These are phyloP conservation scores for Tolypocladium nubicola DNA, from an alignment of 2,329 filamentous ascomycete genomes.

Conservation along the genomic window DNA sequence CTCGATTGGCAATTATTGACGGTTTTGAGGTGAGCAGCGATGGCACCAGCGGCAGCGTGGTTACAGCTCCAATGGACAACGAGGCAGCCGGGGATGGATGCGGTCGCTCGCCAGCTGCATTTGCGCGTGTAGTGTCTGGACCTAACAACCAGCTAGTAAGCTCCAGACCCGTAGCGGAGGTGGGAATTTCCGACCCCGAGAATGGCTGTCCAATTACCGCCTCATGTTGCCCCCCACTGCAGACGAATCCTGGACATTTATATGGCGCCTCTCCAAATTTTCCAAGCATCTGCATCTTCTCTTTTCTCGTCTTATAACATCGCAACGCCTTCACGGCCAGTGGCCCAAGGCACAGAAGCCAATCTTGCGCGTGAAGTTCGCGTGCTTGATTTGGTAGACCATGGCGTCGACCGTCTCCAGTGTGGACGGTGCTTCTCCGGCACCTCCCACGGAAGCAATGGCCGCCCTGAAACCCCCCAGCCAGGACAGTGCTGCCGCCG, in stretches of 20 bases:
- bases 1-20: not conserved
- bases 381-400: not conserved
- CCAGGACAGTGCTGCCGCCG: conserved; percentile 3
- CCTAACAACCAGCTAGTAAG: not conserved
- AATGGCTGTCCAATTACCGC: not conserved
- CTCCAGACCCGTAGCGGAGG: not conserved
- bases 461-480: conserved; percentile 9
- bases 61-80: not conserved
- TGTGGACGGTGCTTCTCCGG: not conserved
- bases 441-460: conserved; percentile 11
- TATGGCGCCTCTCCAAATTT: not conserved
- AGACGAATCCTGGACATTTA: not conserved
- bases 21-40: not conserved
- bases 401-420: not conserved
- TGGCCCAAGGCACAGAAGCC: not conserved
- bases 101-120: not conserved
- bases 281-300: not conserved
- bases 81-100: not conserved
- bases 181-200: not conserved
- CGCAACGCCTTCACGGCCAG: not conserved
- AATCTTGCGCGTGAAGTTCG: not conserved
- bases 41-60: not conserved
- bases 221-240: not conserved
- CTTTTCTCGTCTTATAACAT: not conserved
- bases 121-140: not conserved